phyloP scores from a whole-genome alignment of 805 yeast species.

The Barnettozyma populi region DNA sequence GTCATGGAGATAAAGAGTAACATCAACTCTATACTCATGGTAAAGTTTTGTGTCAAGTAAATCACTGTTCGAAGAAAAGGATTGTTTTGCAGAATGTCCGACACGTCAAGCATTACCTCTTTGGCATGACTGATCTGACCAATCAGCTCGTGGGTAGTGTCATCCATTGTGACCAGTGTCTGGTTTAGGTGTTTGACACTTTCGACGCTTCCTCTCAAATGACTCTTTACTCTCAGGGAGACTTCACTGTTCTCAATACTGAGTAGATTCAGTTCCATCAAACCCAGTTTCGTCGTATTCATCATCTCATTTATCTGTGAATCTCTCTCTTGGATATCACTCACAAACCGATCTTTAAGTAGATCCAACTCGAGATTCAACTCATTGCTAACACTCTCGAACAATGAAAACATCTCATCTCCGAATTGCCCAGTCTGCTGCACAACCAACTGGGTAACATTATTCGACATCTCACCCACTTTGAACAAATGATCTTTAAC shows the following conservation, averaged over 20 bases:
- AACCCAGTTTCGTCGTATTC: background rate
- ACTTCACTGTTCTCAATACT: background rate
- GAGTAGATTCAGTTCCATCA: conserved; percentile 1
- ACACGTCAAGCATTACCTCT: conserved; percentile 1
- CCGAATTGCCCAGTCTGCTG: conserved; percentile 11
- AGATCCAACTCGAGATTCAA: conserved; percentile 7
- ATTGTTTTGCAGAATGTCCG: conserved; percentile 2
- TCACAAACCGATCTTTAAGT: conserved; percentile 12
- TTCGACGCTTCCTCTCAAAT: background rate
- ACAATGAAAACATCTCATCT: conserved; percentile 9
- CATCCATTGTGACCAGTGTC: background rate
- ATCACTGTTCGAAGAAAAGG: conserved; percentile 1
- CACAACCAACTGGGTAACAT: conserved; percentile 13
- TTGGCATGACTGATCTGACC: conserved; percentile 1
- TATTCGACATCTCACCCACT: conserved; percentile 11
- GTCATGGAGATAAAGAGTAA: background rate
- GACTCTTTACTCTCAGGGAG: background rate
- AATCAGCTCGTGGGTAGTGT: background rate
- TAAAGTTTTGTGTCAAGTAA: background rate
- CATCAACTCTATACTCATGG: background rate
- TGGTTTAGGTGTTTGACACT: background rate
- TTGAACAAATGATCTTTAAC: conserved; percentile 13
- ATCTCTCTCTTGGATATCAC: conserved; percentile 13
- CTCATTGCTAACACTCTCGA: conserved; percentile 8
- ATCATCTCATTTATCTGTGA: background rate